A percentile compares a stretch with the other conserved stretches of the same genome.
These are phyloP conservation scores for Patellifolia procumbens DNA, from an alignment of 179 eudicot species.

Conservation along the genomic window DNA sequence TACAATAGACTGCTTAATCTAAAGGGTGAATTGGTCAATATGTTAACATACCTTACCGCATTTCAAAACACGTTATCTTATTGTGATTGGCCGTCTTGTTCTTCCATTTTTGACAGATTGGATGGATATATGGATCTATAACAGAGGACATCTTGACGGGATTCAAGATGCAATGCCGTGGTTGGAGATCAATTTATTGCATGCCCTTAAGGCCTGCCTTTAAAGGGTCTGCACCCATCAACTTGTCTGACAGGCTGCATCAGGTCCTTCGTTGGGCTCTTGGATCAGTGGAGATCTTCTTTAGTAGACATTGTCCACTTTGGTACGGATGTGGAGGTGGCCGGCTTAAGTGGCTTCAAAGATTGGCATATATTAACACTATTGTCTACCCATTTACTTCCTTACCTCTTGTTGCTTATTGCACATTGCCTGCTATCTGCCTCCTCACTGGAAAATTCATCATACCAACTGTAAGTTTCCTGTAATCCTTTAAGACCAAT, in stretches of 20 bases:
- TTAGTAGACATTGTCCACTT: constrained; percentile 54
- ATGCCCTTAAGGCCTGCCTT: constrained; percentile 54
- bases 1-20: background rate
- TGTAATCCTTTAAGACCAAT: background rate
- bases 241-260: constrained; percentile 50
- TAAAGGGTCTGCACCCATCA: constrained; percentile 59
- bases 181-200: constrained; percentile 57
- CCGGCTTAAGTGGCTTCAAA: constrained; percentile 53
- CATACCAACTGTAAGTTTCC: constrained; percentile 46
- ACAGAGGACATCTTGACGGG: constrained; percentile 54
- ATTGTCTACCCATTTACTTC: constrained; percentile 54
- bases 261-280: constrained; percentile 60
- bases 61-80: background rate
- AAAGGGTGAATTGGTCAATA: too few relatives aligned
- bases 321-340: constrained; percentile 57
- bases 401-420: constrained; percentile 49
- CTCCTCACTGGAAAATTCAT: constrained; percentile 58
- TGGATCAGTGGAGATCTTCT: constrained; percentile 52
- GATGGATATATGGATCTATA: constrained; percentile 58
- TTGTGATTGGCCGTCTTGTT: background rate
- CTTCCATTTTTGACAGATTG: constrained; percentile 40
- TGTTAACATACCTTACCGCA: background rate
- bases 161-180: constrained; percentile 57
- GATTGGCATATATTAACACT: constrained; percentile 52
- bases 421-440: constrained; percentile 50